Evolutionary conservation across 2,329 filamentous ascomycete genomes (phyloP).

Genomic region (Exophiala calicioides): DNA sequence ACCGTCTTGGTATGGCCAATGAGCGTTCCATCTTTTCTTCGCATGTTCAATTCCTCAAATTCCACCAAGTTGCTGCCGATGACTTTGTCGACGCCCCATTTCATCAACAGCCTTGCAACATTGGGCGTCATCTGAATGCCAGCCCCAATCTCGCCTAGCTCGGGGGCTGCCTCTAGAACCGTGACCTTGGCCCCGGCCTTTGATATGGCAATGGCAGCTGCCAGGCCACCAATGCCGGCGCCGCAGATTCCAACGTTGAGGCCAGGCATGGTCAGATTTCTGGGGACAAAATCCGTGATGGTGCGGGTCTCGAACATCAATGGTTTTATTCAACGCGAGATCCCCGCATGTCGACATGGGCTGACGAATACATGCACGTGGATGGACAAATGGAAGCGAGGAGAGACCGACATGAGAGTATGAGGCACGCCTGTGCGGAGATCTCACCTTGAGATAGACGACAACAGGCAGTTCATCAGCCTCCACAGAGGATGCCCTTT

Average conservation of each 20-base stretch:
- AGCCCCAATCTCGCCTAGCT: constrained; percentile 44
- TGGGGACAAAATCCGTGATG: too few relatives aligned
- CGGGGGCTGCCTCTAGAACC: constrained; percentile 24
- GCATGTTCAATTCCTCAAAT: constrained; percentile 40
- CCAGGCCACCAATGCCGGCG: constrained; percentile 46
- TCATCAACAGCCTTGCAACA: constrained; percentile 38
- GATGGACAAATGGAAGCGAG: too few relatives aligned
- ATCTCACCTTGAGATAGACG: too few relatives aligned
- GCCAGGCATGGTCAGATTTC: too few relatives aligned
- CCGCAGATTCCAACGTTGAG: constrained; percentile 37
- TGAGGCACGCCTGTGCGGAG: too few relatives aligned
- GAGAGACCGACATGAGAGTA: too few relatives aligned
- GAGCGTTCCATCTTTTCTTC: constrained; percentile 40
- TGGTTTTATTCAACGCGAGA: too few relatives aligned
- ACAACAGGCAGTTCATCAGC: too few relatives aligned
- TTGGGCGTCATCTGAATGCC: constrained; percentile 32
- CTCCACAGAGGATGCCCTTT: too few relatives aligned
- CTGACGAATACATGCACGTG: too few relatives aligned
- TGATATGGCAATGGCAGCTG: constrained; percentile 48
- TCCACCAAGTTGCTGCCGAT: constrained; percentile 45
- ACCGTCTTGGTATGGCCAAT: constrained; percentile 42
- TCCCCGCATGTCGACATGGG: too few relatives aligned
- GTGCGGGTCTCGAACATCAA: too few relatives aligned
- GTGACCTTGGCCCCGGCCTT: constrained; percentile 39
- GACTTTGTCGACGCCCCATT: constrained; percentile 43